These are phyloP conservation scores for Fraxinus baroniana DNA, from an alignment of 305 asterid genomes.

Conservation along the genomic window DNA sequence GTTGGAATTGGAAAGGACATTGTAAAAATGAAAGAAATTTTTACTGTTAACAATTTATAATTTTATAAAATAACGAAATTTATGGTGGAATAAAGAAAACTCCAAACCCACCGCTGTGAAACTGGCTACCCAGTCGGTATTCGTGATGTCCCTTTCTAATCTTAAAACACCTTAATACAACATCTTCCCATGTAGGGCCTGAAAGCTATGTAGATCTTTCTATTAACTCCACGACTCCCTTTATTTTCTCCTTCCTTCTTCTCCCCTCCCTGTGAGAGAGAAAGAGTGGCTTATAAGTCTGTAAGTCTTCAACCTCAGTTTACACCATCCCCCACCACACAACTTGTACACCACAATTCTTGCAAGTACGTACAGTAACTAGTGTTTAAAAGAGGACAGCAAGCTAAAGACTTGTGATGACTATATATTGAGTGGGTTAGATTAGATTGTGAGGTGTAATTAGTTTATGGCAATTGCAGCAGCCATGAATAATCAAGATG, in stretches of 20 bases:
- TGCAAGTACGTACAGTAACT: neutral
- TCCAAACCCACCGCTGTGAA: slow-evolving; percentile 72
- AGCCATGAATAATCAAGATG: slow-evolving; percentile 42
- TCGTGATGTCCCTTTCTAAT: slow-evolving; percentile 68
- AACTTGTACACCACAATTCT: slow-evolving; percentile 20
- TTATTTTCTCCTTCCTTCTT: neutral
- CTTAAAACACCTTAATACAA: slow-evolving; percentile 46
- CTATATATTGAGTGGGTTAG: neutral
- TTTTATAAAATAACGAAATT: slow-evolving; percentile 18
- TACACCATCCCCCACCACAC: slow-evolving; percentile 3
- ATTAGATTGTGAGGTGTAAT: neutral
- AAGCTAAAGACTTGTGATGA: neutral
- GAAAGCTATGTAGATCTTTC: slow-evolving; percentile 52
- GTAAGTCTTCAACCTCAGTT: neutral
- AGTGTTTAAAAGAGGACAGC: neutral
- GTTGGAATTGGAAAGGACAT: neutral
- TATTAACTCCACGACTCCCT: slow-evolving; percentile 32
- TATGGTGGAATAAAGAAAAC: slow-evolving; percentile 44
- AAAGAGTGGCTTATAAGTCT: neutral
- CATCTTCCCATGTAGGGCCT: slow-evolving; percentile 57
- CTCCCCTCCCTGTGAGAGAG: neutral
- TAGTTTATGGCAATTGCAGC: slow-evolving; percentile 52
- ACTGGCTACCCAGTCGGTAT: slow-evolving; percentile 61
- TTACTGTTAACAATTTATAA: neutral
- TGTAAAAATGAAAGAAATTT: neutral